Evolutionary conservation across 139 green algal species (phyloP), one percentile per base, ranked within the genome.

Genomic region (Closterium sp.): DNA sequence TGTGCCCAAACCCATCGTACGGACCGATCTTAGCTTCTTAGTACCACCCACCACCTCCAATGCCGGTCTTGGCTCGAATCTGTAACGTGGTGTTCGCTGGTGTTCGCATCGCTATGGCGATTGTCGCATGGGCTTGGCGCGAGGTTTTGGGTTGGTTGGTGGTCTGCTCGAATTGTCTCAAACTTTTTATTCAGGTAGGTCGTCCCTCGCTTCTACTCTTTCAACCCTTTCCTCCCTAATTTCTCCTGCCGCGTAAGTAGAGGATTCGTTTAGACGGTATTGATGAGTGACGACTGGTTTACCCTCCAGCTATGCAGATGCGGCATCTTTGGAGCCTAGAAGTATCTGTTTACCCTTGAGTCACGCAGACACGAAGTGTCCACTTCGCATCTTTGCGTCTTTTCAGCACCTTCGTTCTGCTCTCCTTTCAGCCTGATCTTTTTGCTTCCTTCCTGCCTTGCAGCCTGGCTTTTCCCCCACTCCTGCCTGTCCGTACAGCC

Each of bases 1-100:
- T 64, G n/a, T 91, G 88, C 84, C 83, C 88, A 28, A 91, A 91
- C 34, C 88, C 88, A 34, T 31, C 31, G 88, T 91, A 64, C 55
- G 55, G 55, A 76, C 55, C 55, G 55, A 16, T 12, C 55, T 76
- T 76, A 76, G 55, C 55, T 76, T 76, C 25, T 76, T 76, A 76
- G 55, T 76, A 76, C 23, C 55, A 16, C 23, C 55, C 55, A 76
- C 55, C 55, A 28, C 55, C 55, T 76, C 55, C 55, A 76, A 76
- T 76, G 55, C 55, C 55, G 55, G 55, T 76, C 55, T 16, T 76
- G 55, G 55, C 55, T 76, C 55, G 55, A 76, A 76, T 76, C 55
- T 76, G 55, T 76, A 76, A 76, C 55, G 55, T 76, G 55, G 55
- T 76, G 55, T n/a, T n/a, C n/a, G n/a, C n/a, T n/a, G n/a, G n/a